Conservation (phyloP, 257 asterid species). For the Solanum dulcamara region DNA sequence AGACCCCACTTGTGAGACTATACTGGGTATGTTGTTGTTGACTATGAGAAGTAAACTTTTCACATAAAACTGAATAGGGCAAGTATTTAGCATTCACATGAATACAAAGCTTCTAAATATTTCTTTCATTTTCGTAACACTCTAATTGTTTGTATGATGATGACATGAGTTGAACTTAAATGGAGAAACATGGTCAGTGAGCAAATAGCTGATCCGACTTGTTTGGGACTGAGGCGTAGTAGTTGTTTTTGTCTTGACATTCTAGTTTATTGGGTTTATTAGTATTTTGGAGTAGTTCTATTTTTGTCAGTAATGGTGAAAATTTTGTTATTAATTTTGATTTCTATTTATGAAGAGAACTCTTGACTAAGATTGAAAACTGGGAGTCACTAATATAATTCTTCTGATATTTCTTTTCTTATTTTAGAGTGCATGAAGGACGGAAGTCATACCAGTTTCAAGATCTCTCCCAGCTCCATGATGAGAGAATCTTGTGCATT, state of each 20-base stretch:
- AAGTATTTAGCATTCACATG: neutral
- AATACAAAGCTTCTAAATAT: neutral
- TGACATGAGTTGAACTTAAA: neutral
- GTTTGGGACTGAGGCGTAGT: neutral
- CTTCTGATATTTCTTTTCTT: neutral
- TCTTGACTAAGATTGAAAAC: neutral
- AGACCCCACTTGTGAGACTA: neutral
- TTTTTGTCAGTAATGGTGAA: neutral
- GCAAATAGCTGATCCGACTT: neutral
- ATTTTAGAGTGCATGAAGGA: conserved; percentile 80
- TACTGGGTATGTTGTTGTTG: neutral
- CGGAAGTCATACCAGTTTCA: conserved; percentile 49
- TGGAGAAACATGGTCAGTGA: neutral
- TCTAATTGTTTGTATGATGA: neutral
- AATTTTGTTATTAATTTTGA: neutral
- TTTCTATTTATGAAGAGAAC: neutral
- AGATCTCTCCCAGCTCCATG: conserved; percentile 25
- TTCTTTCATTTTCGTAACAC: neutral
- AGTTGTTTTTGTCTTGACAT: neutral
- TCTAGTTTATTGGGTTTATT: neutral
- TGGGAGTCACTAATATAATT: neutral
- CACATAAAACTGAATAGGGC: neutral
- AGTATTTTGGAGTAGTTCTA: neutral
- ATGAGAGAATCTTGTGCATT: conserved; percentile 63
- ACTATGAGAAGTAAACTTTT: neutral